Percentiles rank a stretch among this genome's conserved stretches.
phyloP scores from a whole-genome alignment of 2,329 filamentous ascomycete genomes.

The Alternaria angustiovoidea region DNA sequence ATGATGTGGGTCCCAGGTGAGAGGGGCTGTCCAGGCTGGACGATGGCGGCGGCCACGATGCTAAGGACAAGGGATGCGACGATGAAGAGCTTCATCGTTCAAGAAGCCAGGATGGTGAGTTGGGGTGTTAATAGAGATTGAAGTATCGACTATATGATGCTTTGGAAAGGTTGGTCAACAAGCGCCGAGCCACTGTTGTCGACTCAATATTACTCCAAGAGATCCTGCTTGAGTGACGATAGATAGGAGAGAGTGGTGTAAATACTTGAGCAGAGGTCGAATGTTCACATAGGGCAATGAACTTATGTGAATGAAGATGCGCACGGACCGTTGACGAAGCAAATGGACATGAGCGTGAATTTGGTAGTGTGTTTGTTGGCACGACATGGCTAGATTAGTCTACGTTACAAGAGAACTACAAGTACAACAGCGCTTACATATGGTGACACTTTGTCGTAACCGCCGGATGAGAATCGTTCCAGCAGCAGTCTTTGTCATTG shows the following conservation, averaged over 20 bases:
- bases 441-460: no score
- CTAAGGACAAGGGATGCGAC: not conserved
- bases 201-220: not conserved
- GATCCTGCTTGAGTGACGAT: not conserved
- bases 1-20: not conserved
- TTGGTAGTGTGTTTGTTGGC: not conserved
- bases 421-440: no score
- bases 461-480: no score
- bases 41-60: not conserved
- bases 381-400: not conserved
- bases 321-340: conserved; percentile 3
- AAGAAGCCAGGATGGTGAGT: not conserved
- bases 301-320: not conserved
- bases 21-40: not conserved
- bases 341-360: not conserved
- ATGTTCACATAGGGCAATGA: not conserved
- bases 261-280: not conserved
- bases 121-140: not conserved
- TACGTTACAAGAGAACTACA: no score
- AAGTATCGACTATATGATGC: not conserved
- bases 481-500: no score
- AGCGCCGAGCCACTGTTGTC: not conserved
- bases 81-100: conserved; percentile 11
- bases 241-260: not conserved
- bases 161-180: not conserved